Evolutionary conservation across 306 rosid species (phyloP), one percentile per base, ranked within the genome.

Genomic region (Quercus alba): DNA sequence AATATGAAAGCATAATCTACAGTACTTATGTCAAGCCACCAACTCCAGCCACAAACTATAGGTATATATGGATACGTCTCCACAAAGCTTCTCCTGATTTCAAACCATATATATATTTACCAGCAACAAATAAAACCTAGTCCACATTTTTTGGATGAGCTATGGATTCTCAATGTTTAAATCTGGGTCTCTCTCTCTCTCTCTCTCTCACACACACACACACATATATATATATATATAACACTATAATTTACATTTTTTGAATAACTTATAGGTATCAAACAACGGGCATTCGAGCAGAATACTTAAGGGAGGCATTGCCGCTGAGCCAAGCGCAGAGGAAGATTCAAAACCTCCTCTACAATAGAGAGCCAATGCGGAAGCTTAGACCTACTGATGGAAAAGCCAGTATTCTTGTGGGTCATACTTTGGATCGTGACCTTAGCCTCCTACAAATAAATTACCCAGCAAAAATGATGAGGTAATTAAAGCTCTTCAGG

Each of bases 331-430:
- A 88, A 77, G 94, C 91, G 55, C 97, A 89, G 68, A 91, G 81
- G 88, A 96, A 82, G 89, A 80, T 96, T 82, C 97, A 90, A 77
- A 98, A 96, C 30, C 89, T 93, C 56, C 91, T 96, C 57, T 89
- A 91, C 91, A 91, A 90, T 61, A 97, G 99, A 13, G 97, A 94
- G 57, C 94, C 97, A 10, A 85, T 86, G 87, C 87, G 98, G 98
- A 86, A 89, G 80, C 85, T 91, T 85, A 81, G 95, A 20, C 85
- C 90, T 66, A 80, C 79, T 54, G 84, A 88, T 1, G 99, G 92
- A 62, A 90, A 59, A 78, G 97, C 94, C 25, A 93, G 93, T 87
- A 79, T 82, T 86, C 97, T 96, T 68, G 98, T 96, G 15, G 98
- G 98, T 38, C 94, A 96, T 79, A 90, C 90, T 55, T 83, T 93